These are phyloP conservation scores for Coemansia sp. DNA, from an alignment of 192 early-diverging fungal species.

Conservation along the genomic window DNA sequence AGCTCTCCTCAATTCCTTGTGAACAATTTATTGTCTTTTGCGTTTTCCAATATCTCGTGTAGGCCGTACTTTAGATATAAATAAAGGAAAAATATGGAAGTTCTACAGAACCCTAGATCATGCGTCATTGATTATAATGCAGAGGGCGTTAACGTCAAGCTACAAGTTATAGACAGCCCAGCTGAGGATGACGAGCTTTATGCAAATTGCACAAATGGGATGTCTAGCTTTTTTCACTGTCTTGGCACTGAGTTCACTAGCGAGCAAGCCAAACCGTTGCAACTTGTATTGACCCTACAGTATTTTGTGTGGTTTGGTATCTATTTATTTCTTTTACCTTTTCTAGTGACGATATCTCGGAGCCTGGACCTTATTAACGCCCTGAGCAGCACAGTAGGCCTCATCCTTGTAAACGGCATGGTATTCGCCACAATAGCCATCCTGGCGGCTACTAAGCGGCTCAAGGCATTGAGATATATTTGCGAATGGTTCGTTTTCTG, in stretches of 20 bases:
- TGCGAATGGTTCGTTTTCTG: background rate
- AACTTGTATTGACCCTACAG: background rate
- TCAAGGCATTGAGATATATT: background rate
- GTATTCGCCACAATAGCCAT: background rate
- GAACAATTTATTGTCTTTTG: background rate
- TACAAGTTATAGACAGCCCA: background rate
- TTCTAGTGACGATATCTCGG: background rate
- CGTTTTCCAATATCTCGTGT: background rate
- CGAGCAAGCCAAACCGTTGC: background rate
- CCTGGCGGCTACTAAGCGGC: background rate
- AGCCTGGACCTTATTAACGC: background rate
- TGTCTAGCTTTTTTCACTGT: background rate
- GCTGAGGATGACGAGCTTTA: background rate
- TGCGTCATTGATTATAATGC: conserved; percentile 6
- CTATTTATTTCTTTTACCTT: background rate
- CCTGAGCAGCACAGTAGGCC: background rate
- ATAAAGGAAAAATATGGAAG: background rate
- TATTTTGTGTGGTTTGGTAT: background rate
- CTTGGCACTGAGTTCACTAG: background rate
- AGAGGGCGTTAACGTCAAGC: background rate
- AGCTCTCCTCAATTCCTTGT: background rate
- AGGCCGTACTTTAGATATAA: background rate
- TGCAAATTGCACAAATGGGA: background rate
- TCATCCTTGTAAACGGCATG: background rate
- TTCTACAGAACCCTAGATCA: background rate